Base-by-base conservation (phyloP, 441 rosid species). In the Populus tomentosa region DNA sequence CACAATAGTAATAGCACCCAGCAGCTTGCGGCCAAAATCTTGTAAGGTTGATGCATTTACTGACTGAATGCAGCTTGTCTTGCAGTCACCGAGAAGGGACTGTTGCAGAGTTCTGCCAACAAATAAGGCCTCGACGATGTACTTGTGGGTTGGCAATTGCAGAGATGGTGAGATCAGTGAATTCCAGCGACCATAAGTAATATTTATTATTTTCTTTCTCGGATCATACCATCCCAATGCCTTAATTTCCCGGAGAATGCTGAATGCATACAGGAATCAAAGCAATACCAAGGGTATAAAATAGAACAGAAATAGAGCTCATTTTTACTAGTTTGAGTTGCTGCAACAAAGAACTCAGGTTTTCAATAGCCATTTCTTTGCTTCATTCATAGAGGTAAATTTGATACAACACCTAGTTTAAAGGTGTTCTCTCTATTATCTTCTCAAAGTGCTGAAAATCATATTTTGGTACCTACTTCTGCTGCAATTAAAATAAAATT, bases 81-180 rank as follows among this genome's bases (percentile, higher is more conserved):
- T 84, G 87, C 92, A 94, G 97, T 87, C 97, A 50, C 94, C 94
- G 3, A 92, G 95, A 75, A 90, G 96, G 80, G 94, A 96, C 72
- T 94, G 96, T 63, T 94, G 97, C 84, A 89, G 92, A 82, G 81
- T 94, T 69, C 72, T 96, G 74, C 94, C 94, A 10, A 78, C 90
- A 36, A 81, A 84, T 16, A 89, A 85, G 79, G 79, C 87, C 67
- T 70, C 87, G 35, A 80, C 83, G 6, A 78, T 96, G 94, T 85
- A 88, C 80, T 65, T 91, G 80, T 87, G 88, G 90, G 94, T 92
- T 7, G 94, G 94, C 10, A 86, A 83, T 75, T 92, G 96, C 74
- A 84, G 81, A 66, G 82, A 86, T 2, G 95, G 92, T 26, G 97
- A 96, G 86, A 77, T 89, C 65, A 88, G 86, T 75, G 94, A 86